phyloP scores from a whole-genome alignment of 2,329 filamentous ascomycete species.

The Podosphaera xanthii region DNA sequence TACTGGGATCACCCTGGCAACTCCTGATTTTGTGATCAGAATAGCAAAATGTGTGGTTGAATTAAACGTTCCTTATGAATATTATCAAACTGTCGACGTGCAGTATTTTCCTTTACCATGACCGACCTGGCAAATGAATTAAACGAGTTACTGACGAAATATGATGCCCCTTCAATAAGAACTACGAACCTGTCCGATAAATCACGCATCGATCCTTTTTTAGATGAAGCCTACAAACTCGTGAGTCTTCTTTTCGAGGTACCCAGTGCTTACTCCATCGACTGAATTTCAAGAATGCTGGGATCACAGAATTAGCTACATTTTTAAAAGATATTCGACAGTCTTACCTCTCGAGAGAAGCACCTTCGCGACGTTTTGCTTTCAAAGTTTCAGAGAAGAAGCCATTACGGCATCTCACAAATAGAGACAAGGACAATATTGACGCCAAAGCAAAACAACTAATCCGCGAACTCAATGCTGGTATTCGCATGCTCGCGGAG shows the following conservation, averaged over 20 bases:
- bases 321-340: conserved; percentile 71
- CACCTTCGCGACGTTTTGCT: conserved; percentile 27
- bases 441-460: conserved; percentile 71
- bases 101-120: conserved; percentile 17
- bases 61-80: no score
- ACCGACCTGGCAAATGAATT: conserved; percentile 44
- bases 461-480: conserved; percentile 62
- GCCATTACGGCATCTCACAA: conserved; percentile 30
- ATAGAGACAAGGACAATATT: conserved; percentile 64
- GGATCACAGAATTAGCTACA: conserved; percentile 56
- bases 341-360: conserved; percentile 69
- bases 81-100: no score
- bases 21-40: no score
- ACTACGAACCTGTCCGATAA: conserved; percentile 18
- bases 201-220: conserved; percentile 51
- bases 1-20: no score
- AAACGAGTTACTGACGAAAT: conserved; percentile 41
- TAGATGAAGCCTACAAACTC: conserved; percentile 86
- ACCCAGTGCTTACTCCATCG: conserved; percentile 8
- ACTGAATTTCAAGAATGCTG: conserved; percentile 39
- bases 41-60: no score
- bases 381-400: conserved; percentile 9
- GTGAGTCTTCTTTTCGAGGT: conserved; percentile 24
- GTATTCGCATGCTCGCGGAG: conserved; percentile 57
- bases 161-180: conserved; percentile 26